These are phyloP conservation scores for Pseudogymnoascus sp. DNA, from an alignment of 2,329 filamentous ascomycete genomes.

Conservation along the genomic window DNA sequence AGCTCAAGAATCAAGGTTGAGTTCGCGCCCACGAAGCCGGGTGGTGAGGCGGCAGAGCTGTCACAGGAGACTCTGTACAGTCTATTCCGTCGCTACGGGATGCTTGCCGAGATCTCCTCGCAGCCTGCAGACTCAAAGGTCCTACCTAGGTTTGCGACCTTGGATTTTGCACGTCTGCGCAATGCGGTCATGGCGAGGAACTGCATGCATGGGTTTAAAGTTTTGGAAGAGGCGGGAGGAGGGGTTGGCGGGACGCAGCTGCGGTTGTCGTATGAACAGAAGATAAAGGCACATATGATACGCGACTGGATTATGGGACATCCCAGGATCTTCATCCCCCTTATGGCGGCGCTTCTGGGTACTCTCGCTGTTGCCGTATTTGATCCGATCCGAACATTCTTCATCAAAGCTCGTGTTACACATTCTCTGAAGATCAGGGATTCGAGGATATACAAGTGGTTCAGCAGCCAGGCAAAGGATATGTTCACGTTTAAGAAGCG, in stretches of 20 bases:
- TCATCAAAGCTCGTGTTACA: constrained; percentile 81
- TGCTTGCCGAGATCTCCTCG: constrained; percentile 73
- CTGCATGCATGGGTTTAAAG: constrained; percentile 77
- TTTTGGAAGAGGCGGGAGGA: constrained; percentile 60
- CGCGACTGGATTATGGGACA: constrained; percentile 83
- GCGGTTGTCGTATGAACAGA: constrained; percentile 74
- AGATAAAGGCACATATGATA: constrained; percentile 66
- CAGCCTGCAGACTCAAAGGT: constrained; percentile 83
- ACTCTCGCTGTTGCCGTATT: constrained; percentile 81
- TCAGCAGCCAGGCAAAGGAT: constrained; percentile 62
- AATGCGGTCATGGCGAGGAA: constrained; percentile 84
- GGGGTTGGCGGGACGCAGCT: constrained; percentile 69
- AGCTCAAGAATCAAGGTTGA: constrained; percentile 70
- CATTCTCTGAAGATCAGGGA: constrained; percentile 65
- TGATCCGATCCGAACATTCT: constrained; percentile 88
- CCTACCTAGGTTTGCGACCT: constrained; percentile 65
- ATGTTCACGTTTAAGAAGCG: constrained; percentile 51
- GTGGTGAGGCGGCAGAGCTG: constrained; percentile 64
- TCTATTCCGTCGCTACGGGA: constrained; percentile 82
- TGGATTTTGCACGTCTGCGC: constrained; percentile 66
- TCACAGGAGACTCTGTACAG: constrained; percentile 81
- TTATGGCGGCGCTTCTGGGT: constrained; percentile 71
- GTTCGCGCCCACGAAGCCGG: constrained; percentile 66
- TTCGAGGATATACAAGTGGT: constrained; percentile 68
- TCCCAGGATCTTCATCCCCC: constrained; percentile 77